Base-by-base conservation (phyloP, 1,139 yeast species). In the Zygoascus hellenicus region DNA sequence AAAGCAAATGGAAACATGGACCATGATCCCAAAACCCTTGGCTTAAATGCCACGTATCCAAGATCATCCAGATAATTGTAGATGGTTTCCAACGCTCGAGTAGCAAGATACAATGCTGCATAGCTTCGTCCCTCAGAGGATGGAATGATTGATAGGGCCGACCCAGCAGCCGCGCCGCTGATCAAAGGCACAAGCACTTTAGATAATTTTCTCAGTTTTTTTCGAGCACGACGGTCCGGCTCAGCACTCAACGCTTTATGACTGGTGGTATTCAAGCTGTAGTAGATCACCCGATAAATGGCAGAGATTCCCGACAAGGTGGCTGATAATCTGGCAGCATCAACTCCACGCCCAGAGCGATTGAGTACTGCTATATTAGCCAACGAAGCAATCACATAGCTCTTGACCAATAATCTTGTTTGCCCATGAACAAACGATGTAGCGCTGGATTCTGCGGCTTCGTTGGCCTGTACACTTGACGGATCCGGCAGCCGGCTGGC, bases 1-100 rank as follows among this genome's bases (percentile, higher is more conserved):
- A 65, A 59, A 11, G 74, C 69, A 32, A 68, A 51, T 5, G 74
- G 74, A 56, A 69, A 67, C 46, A 70, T 54, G 10, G 64, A 58
- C 73, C 73, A 69, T 10, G 71, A 58, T 1, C 71, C 72, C 16
- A 67, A 50, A 43, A 63, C 50, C 41, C 65, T 57, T 6, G 72
- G 71, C 51, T 66, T 60, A 58, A 61, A 60, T 5, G 56, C 58
- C 41, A 66, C 51, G 44, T 53, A 56, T 5, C 67, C 70, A 26
- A 57, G 48, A 51, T 67, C 70, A 31, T 67, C 68, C 40, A 66
- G 54, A 46, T 54, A 61, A 51, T 68, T 67, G 56, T 64, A 66
- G 9, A 57, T 46, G 52, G 62, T 63, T 52, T 69, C 73, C 10
- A 58, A 59, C 1, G 69, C 64, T 43, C 67, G 60, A n/a, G 66